Evolutionary conservation across 2,329 filamentous ascomycete genomes (phyloP), one percentile per base, ranked within the genome.

Genomic region (Diplodia intermedia): DNA sequence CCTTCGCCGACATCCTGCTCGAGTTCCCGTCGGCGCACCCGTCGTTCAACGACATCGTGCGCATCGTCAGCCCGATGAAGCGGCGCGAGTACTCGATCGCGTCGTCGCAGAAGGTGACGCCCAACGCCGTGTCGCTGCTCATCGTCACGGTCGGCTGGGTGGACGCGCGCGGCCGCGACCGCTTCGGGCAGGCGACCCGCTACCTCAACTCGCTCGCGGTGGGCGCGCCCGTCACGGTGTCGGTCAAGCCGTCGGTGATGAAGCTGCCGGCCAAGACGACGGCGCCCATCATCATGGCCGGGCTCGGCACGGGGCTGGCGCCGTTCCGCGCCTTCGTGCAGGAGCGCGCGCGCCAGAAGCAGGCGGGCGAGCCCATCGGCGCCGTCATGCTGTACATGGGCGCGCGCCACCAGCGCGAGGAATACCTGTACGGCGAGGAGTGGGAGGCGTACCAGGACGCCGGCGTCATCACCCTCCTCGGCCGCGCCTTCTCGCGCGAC

Each of bases 311-410:
- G 0, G 95, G 95, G 77, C 90, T 99, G 26, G 95, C 95, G 1
- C 95, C 95, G n/a, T 99, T 99, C 92, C 93, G 95, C 72, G 95
- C 95, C 69, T 99, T 99, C 77, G 91, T 98, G 56, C 95, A 99
- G 83, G 95, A 99, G 83, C 94, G 95, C 68, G 95, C 95, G 61
- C 93, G 96, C 88, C 94, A 99, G 79, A 97, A 97, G 84, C 90
- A 93, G n/a, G 92, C 96, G 79, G 95, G 95, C 80, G 94, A 97
- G 84, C 89, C 95, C 69, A 97, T 99, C 73, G 95, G 95, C 66
- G 85, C 93, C 53, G 95, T 98, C 70, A 88, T 99, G 65, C 84
- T 99, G 69, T 99, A 98, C 86, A 94, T 99, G 84, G 95, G 95
- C 71, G 94, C 93, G 20, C 94, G 95, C 65, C 94, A 97, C 86